Evolutionary conservation across 495 filamentous ascomycete genomes (phyloP).

Genomic region (Thermochaetoides thermophila): DNA sequence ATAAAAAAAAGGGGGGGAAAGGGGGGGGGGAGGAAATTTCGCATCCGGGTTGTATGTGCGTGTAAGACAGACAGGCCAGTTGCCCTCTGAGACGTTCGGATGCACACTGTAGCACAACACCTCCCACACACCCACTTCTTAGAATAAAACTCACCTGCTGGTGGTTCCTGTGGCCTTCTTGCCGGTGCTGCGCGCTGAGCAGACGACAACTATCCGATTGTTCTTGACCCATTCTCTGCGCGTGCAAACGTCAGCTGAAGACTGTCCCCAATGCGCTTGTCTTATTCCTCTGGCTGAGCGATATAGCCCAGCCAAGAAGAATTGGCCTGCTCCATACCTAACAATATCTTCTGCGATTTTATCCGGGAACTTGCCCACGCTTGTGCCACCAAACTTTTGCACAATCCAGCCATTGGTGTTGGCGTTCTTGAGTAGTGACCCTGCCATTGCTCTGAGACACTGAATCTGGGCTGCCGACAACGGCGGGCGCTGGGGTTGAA

Average conservation of each 20-base stretch:
- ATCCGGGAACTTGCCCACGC: constrained; percentile 33
- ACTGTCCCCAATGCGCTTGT: too few species aligned
- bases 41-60: too few species aligned
- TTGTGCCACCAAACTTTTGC: constrained; percentile 75
- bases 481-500: too few species aligned
- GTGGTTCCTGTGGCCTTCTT: constrained; percentile 89
- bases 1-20: too few species aligned
- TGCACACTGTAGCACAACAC: constrained; percentile 3
- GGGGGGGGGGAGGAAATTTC: too few species aligned
- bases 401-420: constrained; percentile 49
- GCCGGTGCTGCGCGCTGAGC: constrained; percentile 79
- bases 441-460: too few species aligned
- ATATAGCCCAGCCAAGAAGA: too few species aligned
- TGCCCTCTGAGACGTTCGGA: constrained; percentile 8
- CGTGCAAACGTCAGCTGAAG: constrained; percentile 3
- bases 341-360: constrained; percentile 25
- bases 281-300: too few species aligned
- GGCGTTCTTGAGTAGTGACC: constrained; percentile 19
- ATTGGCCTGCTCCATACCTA: constrained; percentile 14
- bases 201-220: constrained; percentile 72
- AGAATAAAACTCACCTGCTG: constrained; percentile 77
- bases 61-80: background rate
- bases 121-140: background rate
- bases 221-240: constrained; percentile 48
- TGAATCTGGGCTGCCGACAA: constrained; percentile 1